Evolutionary conservation across 2,329 filamentous ascomycete species (phyloP), one percentile per base, ranked within the genome.

Genomic region (Aspergillus sp.): DNA sequence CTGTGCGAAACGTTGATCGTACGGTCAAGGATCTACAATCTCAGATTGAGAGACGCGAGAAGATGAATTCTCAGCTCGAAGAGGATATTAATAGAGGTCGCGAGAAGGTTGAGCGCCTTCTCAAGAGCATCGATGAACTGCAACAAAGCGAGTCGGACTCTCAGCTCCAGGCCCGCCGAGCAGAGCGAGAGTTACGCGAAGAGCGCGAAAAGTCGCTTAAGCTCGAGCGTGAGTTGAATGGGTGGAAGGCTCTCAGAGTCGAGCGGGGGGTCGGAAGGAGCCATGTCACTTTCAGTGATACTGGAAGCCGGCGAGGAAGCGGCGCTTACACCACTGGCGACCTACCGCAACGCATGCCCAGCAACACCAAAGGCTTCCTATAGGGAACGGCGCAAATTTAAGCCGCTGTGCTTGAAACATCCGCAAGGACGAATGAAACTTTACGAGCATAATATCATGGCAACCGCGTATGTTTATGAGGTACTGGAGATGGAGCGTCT

Each of bases 31-130:
- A 98, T 74, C 84, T 98, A 23, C 91, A 97, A 75, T 83, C 87
- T 23, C 93, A 98, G 74, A 90, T 99, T 64, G 92, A 96, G 48
- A 90, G 95, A 66, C 91, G 92, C 66, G 93, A 98, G 64, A 97
- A 96, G 78, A 87, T 90, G 66, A 91, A 93, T 67, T 71, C 81
- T 5, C 88, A 95, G 70, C 82, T 96, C 17, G 84, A 87, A 55
- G 93, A 97, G 53, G 95, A 98, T 68, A 84, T 96, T 57, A 81
- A 82, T 64, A 90, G 93, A 63, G 87, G 91, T 69, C 90, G 93
- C 61, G 93, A 98, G 77, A 96, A 95, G 80, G 86, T 92, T 61
- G 91, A 95, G 64, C 91, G 92, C 71, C 87, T 98, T 5, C 87
- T 99, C 51, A 84, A 87, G 70, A 91, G 91, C 1, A 96, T 99